phyloP scores from a whole-genome alignment of 768 basidiomycete species.

The Lactarius pseudohatsudake region DNA sequence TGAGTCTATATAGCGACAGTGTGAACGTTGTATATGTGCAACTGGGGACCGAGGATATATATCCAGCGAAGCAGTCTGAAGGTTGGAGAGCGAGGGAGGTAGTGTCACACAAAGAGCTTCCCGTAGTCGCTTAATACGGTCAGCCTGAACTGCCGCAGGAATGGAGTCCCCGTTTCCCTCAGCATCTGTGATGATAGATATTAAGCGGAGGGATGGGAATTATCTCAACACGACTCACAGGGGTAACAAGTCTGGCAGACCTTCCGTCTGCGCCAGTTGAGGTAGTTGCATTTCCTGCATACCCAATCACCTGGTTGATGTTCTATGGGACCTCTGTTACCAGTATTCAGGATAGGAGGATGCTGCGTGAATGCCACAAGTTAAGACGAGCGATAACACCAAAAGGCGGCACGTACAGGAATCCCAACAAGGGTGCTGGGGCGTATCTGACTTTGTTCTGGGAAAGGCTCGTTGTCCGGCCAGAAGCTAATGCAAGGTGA shows the following conservation, averaged over 20 bases:
- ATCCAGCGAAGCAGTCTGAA: constrained; percentile 7
- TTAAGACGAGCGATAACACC: constrained; percentile 20
- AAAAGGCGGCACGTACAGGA: constrained; percentile 43
- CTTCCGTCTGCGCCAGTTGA: constrained; percentile 85
- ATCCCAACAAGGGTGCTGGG: constrained; percentile 55
- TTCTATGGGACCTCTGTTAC: constrained; percentile 84
- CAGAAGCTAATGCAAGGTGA: constrained; percentile 83
- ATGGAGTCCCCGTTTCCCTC: constrained; percentile 89
- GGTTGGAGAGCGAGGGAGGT: constrained; percentile 11
- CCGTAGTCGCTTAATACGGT: constrained; percentile 77
- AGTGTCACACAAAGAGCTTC: constrained; percentile 50
- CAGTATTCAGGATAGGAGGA: constrained; percentile 86
- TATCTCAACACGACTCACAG: constrained; percentile 47
- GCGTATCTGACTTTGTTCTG: constrained; percentile 73
- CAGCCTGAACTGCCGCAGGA: constrained; percentile 80
- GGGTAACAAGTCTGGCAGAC: constrained; percentile 89
- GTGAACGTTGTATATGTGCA: constrained; percentile 6
- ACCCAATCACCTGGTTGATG: constrained; percentile 63
- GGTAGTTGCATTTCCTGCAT: constrained; percentile 80
- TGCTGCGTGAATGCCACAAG: constrained; percentile 44
- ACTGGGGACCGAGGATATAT: constrained; percentile 1
- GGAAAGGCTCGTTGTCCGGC: constrained; percentile 87
- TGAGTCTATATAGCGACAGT: constrained; percentile 9
- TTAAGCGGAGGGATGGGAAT: constrained; percentile 13
- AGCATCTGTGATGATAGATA: constrained; percentile 51